These are phyloP conservation scores for Calonectria pteridis DNA, from an alignment of 2,329 filamentous ascomycete genomes.

Conservation along the genomic window DNA sequence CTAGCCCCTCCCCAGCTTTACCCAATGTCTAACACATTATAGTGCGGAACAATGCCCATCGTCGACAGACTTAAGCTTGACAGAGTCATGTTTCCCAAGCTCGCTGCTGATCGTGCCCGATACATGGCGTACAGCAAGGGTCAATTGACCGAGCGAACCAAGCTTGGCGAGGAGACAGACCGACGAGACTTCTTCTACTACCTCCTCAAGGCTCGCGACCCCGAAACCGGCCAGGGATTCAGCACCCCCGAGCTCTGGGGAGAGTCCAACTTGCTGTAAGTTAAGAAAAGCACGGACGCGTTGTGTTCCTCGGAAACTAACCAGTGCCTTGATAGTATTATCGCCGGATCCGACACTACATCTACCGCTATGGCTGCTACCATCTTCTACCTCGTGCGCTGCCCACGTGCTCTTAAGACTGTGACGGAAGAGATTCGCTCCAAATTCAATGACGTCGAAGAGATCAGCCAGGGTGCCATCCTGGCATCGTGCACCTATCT, in stretches of 20 bases:
- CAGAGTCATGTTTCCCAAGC: constrained; percentile 74
- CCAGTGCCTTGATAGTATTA: constrained; percentile 62
- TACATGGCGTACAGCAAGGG: constrained; percentile 79
- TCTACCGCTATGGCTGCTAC: constrained; percentile 75
- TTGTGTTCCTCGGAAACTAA: constrained; percentile 13
- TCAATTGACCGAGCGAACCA: constrained; percentile 75
- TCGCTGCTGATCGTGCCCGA: constrained; percentile 74
- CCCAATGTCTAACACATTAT: neutral
- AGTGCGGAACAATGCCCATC: constrained; percentile 80
- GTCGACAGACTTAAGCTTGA: constrained; percentile 76
- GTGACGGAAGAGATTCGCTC: constrained; percentile 65
- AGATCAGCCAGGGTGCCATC: constrained; percentile 64
- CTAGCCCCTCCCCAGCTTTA: neutral
- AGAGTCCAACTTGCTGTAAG: constrained; percentile 75
- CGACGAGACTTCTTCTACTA: constrained; percentile 84
- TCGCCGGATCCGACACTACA: constrained; percentile 79
- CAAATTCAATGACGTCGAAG: constrained; percentile 64
- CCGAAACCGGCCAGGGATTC: constrained; percentile 77
- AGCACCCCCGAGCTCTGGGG: constrained; percentile 76
- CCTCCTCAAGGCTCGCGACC: constrained; percentile 77
- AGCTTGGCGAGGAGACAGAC: constrained; percentile 73
- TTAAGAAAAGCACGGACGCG: neutral
- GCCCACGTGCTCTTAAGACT: constrained; percentile 59
- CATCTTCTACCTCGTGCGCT: constrained; percentile 72
- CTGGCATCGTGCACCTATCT: constrained; percentile 69